phyloP scores from a whole-genome alignment of 2,329 filamentous ascomycete species.

The Colletotrichum melonis region DNA sequence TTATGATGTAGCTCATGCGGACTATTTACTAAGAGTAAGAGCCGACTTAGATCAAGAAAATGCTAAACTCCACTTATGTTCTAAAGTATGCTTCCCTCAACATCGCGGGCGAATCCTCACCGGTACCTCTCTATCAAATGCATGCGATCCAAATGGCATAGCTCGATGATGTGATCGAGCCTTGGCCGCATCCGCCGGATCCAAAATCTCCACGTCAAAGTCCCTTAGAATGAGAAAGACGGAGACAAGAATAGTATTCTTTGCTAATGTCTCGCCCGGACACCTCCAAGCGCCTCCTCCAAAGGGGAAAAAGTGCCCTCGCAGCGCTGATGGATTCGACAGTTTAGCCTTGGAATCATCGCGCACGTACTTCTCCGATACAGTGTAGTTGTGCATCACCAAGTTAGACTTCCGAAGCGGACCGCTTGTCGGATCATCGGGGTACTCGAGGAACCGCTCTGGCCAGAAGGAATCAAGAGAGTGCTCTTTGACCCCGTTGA shows the following conservation, averaged over 20 bases:
- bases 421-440: constrained; percentile 34
- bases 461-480: constrained; percentile 35
- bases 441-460: constrained; percentile 36
- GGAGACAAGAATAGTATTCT: constrained; percentile 16
- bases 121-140: constrained; percentile 12
- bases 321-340: neutral
- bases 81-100: neutral
- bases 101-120: neutral
- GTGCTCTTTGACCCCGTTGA: neutral
- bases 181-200: neutral
- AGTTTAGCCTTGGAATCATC: constrained; percentile 17
- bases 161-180: neutral
- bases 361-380: neutral
- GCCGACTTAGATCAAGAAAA: neutral
- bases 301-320: constrained; percentile 27
- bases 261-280: constrained; percentile 26
- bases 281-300: constrained; percentile 30
- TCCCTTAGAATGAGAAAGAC: neutral
- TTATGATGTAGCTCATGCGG: too few species aligned
- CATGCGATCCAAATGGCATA: constrained; percentile 26
- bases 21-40: neutral
- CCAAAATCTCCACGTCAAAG: constrained; percentile 3
- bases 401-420: constrained; percentile 4
- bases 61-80: neutral
- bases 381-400: neutral